Percentiles rank a stretch among this genome's conserved stretches.
Conservation (phyloP, 2,329 filamentous ascomycete species). For the Apiospora rasikravindrae region DNA sequence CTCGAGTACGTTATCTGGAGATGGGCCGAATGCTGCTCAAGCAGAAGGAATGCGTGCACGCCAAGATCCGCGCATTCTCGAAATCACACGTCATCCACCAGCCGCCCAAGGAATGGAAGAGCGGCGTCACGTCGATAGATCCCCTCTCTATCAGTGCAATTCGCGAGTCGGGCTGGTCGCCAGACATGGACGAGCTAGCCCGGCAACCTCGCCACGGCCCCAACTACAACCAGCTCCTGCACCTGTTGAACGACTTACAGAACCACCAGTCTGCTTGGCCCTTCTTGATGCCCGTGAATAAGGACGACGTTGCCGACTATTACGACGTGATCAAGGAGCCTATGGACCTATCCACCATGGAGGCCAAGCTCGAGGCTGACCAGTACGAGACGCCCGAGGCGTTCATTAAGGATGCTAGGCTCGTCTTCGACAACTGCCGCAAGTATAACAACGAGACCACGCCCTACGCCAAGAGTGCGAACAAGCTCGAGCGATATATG, state of each 20-base stretch:
- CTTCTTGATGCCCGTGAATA: constrained; percentile 90
- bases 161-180: constrained; percentile 90
- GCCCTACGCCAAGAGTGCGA: constrained; percentile 92
- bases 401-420: constrained; percentile 84
- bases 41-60: constrained; percentile 93
- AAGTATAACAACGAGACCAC: constrained; percentile 97
- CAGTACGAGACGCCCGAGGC: constrained; percentile 91
- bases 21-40: constrained; percentile 92
- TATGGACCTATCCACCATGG: constrained; percentile 97
- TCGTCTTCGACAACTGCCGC: constrained; percentile 94
- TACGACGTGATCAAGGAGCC: constrained; percentile 98
- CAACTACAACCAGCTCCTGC: constrained; percentile 92
- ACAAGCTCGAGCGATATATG: constrained; percentile 93
- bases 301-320: constrained; percentile 97
- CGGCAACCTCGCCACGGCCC: constrained; percentile 94
- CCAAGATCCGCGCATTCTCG: constrained; percentile 91
- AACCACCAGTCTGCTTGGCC: constrained; percentile 95
- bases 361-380: constrained; percentile 91
- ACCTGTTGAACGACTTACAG: constrained; percentile 92
- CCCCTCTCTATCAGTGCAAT: constrained; percentile 88
- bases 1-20: constrained; percentile 92
- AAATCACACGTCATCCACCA: constrained; percentile 87
- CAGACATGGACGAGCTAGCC: constrained; percentile 96
- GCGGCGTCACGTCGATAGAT: constrained; percentile 76
- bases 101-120: constrained; percentile 86